Conservation (phyloP, 78 protist genomes). For the Pigoraptor vietnamica region DNA sequence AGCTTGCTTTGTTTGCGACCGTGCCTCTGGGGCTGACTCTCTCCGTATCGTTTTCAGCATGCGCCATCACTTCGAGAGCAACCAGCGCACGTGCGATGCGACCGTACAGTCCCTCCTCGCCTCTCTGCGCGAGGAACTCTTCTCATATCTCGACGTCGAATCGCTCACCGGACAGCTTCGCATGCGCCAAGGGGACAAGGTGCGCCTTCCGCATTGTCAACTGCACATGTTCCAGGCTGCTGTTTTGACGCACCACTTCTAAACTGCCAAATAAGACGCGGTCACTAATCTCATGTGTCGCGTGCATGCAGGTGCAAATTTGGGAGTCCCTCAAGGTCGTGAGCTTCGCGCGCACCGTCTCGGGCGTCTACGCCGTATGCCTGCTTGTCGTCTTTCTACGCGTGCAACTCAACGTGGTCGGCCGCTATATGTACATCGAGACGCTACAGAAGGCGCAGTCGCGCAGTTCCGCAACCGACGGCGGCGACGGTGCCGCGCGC, state of each 20-base stretch:
- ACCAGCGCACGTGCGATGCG: neutral
- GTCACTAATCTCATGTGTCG: neutral
- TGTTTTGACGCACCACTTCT: no score
- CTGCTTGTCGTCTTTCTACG: neutral
- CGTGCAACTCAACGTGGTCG: neutral
- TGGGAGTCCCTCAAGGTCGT: neutral
- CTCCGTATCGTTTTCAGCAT: no score
- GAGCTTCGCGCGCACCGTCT: neutral
- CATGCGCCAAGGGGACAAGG: neutral
- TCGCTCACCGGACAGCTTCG: neutral
- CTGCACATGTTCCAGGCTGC: no score
- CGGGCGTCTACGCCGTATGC: neutral
- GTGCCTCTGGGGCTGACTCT: no score
- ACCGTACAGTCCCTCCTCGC: neutral
- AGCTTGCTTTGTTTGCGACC: neutral
- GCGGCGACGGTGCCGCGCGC: neutral
- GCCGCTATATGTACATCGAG: neutral
- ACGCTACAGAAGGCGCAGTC: neutral
- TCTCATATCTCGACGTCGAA: neutral
- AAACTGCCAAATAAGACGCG: no score
- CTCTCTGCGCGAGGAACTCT: neutral
- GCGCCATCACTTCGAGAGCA: conserved; percentile 2
- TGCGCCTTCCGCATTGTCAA: no score
- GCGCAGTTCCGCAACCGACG: neutral
- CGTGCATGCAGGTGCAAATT: neutral